These are phyloP conservation scores for Gossypium davidsonii DNA, from an alignment of 441 rosid species.

Conservation along the genomic window DNA sequence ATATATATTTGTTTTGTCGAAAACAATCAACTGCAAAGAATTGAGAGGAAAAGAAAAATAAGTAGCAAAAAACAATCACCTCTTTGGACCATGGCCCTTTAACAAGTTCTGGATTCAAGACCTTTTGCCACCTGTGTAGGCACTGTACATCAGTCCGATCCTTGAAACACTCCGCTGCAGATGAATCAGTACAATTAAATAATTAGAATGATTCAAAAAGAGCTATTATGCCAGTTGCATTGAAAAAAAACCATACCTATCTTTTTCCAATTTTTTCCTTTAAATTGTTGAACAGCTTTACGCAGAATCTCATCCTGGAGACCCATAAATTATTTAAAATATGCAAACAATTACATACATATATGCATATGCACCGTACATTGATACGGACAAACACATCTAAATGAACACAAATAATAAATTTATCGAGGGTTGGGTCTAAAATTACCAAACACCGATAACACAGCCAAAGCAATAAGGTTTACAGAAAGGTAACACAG, in stretches of 20 bases:
- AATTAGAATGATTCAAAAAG: background rate
- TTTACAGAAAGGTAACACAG: background rate
- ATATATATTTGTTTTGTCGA: background rate
- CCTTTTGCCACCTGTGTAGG: constrained; percentile 99
- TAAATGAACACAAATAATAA: background rate
- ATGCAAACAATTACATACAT: background rate
- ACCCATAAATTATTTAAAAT: background rate
- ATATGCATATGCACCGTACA: background rate
- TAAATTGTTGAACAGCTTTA: constrained; percentile 87
- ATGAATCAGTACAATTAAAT: constrained; percentile 29
- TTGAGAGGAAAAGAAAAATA: constrained; percentile 3
- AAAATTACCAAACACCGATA: background rate
- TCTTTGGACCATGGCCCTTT: constrained; percentile 99
- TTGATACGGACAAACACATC: background rate
- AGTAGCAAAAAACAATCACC: constrained; percentile 38
- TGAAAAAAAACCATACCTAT: constrained; percentile 48
- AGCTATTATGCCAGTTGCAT: background rate
- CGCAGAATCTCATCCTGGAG: constrained; percentile 83
- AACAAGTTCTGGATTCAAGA: constrained; percentile 92
- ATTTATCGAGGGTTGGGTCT: background rate
- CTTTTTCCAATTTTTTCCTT: constrained; percentile 98
- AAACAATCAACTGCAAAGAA: background rate
- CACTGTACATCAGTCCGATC: constrained; percentile 99
- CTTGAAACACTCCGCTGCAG: constrained; percentile 90
- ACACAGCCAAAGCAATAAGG: background rate